Conservation (phyloP, 768 basidiomycete genomes). For the Cystofilobasidium bisporidii region DNA sequence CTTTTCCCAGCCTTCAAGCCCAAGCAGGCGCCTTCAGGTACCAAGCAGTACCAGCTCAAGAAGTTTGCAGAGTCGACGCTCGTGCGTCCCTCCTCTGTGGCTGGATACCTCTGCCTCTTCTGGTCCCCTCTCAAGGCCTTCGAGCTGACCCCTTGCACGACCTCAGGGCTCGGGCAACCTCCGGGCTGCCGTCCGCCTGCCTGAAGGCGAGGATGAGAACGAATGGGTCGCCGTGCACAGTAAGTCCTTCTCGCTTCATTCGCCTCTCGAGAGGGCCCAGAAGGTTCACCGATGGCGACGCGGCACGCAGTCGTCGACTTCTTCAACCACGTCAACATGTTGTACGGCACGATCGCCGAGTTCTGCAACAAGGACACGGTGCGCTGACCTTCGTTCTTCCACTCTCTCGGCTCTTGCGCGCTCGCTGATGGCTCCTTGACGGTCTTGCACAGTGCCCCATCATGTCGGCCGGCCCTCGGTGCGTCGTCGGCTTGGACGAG, state of each 20-base stretch:
- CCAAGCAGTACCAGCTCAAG: constrained; percentile 93
- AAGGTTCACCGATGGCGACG: background rate
- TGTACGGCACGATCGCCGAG: constrained; percentile 95
- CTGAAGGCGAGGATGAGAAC: constrained; percentile 92
- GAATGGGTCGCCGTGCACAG: constrained; percentile 99
- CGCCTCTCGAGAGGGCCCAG: background rate
- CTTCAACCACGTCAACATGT: constrained; percentile 99
- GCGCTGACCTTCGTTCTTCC: too few species aligned
- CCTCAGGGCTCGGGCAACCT: constrained; percentile 87
- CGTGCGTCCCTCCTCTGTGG: too few species aligned
- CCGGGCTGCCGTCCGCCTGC: constrained; percentile 78
- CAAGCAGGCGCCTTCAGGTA: constrained; percentile 86
- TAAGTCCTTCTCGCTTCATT: constrained; percentile 41
- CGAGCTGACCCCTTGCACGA: background rate
- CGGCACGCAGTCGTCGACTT: constrained; percentile 76
- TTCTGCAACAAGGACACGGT: constrained; percentile 72
- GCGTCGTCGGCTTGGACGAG: constrained; percentile 34
- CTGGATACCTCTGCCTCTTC: too few species aligned
- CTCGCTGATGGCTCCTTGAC: background rate
- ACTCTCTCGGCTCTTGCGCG: background rate
- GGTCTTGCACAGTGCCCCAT: constrained; percentile 61
- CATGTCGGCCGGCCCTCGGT: constrained; percentile 93
- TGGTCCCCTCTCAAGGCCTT: too few species aligned
- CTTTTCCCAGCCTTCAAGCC: constrained; percentile 75
- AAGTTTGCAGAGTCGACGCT: constrained; percentile 53